These are phyloP conservation scores for Canavalia gladiata DNA, from an alignment of 306 rosid species.

Conservation along the genomic window DNA sequence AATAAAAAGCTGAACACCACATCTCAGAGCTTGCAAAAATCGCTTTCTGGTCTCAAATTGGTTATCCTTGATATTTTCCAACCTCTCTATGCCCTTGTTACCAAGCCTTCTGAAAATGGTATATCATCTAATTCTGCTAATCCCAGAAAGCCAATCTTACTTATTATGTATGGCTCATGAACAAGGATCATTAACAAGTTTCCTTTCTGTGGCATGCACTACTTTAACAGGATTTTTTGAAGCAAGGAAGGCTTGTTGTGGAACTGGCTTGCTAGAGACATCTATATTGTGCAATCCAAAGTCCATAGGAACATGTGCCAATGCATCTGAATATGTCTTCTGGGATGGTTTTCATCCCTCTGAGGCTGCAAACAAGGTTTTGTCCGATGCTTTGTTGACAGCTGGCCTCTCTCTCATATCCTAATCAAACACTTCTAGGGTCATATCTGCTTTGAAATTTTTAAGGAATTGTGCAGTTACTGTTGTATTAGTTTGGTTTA, in stretches of 20 bases:
- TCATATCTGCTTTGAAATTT: slow-evolving; percentile 5
- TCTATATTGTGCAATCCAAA: slow-evolving; percentile 70
- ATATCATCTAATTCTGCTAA: slow-evolving; percentile 1
- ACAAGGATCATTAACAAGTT: neutral
- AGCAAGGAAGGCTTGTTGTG: slow-evolving; percentile 87
- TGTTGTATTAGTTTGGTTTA: slow-evolving; percentile 35
- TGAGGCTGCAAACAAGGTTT: slow-evolving; percentile 74
- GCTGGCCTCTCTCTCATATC: slow-evolving; percentile 73
- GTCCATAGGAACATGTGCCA: slow-evolving; percentile 77
- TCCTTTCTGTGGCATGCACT: slow-evolving; percentile 25
- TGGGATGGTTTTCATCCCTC: slow-evolving; percentile 96
- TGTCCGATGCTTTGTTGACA: slow-evolving; percentile 56
- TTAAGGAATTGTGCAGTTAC: slow-evolving; percentile 17
- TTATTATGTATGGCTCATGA: slow-evolving; percentile 10
- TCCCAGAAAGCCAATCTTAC: slow-evolving; percentile 1
- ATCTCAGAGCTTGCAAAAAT: slow-evolving; percentile 60
- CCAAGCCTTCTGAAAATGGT: slow-evolving; percentile 74
- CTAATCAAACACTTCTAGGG: slow-evolving; percentile 40
- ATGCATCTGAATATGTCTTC: slow-evolving; percentile 84
- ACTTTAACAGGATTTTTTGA: slow-evolving; percentile 69
- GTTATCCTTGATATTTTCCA: slow-evolving; percentile 72
- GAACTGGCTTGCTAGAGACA: slow-evolving; percentile 79
- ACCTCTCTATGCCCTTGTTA: slow-evolving; percentile 70
- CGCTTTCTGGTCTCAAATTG: slow-evolving; percentile 66
- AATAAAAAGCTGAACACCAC: slow-evolving; percentile 73